phyloP scores from a whole-genome alignment of 352 stramenopile genomes.

The Phytopythium boreale region DNA sequence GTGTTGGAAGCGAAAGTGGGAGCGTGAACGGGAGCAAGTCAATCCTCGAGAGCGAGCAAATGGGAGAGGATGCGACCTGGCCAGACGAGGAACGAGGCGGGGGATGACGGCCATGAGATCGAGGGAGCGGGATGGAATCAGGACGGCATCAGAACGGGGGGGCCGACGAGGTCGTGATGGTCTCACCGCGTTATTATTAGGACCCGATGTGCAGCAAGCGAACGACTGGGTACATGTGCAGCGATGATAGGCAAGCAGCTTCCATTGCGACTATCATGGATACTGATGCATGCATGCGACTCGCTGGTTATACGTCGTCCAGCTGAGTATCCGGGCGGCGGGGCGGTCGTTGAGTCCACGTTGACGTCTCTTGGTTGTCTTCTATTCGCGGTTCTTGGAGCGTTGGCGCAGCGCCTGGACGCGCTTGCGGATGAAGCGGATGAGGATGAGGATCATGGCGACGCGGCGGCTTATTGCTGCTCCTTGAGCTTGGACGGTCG shows the following conservation, averaged over 20 bases:
- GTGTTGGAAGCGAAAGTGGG: background rate
- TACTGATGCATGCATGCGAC: no score
- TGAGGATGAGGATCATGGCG: constrained; percentile 1
- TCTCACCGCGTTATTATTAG: background rate
- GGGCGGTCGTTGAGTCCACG: no score
- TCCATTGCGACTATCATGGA: no score
- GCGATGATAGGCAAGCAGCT: background rate
- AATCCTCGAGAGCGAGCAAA: background rate
- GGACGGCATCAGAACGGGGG: background rate
- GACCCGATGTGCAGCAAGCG: background rate
- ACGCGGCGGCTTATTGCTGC: background rate
- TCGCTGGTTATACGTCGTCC: no score
- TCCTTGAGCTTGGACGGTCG: background rate
- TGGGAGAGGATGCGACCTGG: background rate
- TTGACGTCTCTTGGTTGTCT: no score
- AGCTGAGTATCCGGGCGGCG: no score
- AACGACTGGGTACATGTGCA: background rate
- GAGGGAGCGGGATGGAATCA: background rate
- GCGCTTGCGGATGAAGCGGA: constrained; percentile 8
- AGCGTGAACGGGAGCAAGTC: background rate
- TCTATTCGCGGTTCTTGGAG: background rate
- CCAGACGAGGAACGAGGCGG: background rate
- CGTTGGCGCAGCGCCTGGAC: background rate
- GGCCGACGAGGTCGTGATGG: background rate
- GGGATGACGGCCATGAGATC: background rate